These are phyloP conservation scores for Arthrobotrys megalospora DNA, from an alignment of 2,329 filamentous ascomycete genomes.

Conservation along the genomic window DNA sequence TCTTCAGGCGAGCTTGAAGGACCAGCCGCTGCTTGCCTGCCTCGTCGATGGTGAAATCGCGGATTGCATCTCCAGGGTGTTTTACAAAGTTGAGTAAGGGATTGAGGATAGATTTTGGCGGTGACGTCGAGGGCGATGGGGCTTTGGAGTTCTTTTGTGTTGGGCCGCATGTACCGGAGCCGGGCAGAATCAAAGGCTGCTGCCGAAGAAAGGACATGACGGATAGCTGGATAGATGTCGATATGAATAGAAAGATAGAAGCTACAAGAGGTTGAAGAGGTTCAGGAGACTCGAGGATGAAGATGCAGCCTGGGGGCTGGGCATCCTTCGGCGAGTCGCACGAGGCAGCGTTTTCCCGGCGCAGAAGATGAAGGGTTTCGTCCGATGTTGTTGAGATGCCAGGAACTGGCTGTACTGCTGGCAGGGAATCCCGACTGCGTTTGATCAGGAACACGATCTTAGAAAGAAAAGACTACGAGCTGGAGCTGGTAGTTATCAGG, in stretches of 20 bases:
- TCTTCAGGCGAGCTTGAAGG: slow-evolving; percentile 56
- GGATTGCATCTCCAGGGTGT: slow-evolving; percentile 47
- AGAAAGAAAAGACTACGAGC: neutral
- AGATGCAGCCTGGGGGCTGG: neutral
- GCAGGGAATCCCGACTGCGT: neutral
- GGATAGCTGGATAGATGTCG: neutral
- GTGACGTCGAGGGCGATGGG: slow-evolving; percentile 33
- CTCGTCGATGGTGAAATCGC: slow-evolving; percentile 57
- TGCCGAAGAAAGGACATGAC: slow-evolving; percentile 52
- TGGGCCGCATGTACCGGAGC: slow-evolving; percentile 44
- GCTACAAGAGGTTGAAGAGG: too few species aligned
- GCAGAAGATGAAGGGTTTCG: slow-evolving; percentile 31
- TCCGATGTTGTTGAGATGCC: slow-evolving; percentile 46
- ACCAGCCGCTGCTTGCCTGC: slow-evolving; percentile 56
- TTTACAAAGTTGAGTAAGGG: slow-evolving; percentile 57
- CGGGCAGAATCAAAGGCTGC: slow-evolving; percentile 44
- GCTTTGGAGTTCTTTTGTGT: slow-evolving; percentile 39
- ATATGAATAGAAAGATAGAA: neutral
- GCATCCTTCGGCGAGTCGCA: slow-evolving; percentile 38
- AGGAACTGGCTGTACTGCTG: neutral
- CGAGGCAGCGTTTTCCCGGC: slow-evolving; percentile 1
- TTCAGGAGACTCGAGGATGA: neutral
- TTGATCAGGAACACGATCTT: too few species aligned
- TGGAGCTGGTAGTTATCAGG: neutral
- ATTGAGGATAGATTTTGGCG: slow-evolving; percentile 50